Conservation (phyloP, 441 rosid species). For the Syzygium syzygioides region DNA sequence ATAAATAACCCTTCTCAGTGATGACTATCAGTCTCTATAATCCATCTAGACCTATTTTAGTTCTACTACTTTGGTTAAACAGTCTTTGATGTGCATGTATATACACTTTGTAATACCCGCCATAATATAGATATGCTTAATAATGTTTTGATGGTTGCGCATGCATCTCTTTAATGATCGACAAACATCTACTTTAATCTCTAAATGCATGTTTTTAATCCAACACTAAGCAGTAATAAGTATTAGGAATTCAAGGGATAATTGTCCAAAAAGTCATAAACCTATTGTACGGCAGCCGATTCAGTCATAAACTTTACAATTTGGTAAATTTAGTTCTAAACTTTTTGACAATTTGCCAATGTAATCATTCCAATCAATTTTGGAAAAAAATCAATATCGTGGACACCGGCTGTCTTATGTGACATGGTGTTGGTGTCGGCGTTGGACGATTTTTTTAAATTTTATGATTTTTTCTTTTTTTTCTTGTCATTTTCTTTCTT, state of each 20-base stretch:
- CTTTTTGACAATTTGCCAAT: neutral
- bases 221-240: neutral
- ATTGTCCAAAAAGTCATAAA: neutral
- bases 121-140: neutral
- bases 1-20: neutral
- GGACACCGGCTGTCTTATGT: too few species aligned
- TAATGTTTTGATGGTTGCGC: neutral
- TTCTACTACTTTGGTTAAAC: neutral
- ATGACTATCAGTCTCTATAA: neutral
- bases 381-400: rapidly evolving
- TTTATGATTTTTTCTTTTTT: neutral
- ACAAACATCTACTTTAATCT: neutral
- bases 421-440: too few species aligned
- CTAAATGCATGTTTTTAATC: neutral
- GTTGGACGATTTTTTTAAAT: too few species aligned
- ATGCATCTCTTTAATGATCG: neutral
- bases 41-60: neutral
- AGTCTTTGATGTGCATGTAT: neutral
- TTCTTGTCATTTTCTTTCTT: neutral
- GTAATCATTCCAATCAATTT: neutral
- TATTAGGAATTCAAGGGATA: neutral
- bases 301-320: neutral
- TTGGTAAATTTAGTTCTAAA: neutral
- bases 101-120: neutral
- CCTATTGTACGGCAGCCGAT: rapidly evolving